Evolutionary conservation across 2,329 filamentous ascomycete species (phyloP).

Genomic region (Leptodontidium sp.): DNA sequence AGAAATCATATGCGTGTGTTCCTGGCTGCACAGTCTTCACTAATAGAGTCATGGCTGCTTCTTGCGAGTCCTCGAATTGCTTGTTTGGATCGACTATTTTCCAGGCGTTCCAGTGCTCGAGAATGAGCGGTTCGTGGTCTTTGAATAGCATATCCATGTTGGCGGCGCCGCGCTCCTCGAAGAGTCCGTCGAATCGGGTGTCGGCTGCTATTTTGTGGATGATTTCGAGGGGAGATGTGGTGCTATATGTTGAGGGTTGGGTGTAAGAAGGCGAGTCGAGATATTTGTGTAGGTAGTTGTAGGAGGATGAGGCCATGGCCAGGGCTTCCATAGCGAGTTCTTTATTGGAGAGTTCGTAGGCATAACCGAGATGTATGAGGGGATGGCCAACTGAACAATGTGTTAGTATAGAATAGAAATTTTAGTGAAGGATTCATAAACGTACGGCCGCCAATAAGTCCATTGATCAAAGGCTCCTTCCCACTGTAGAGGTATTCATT

Average conservation of each 20-base stretch:
- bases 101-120: slow-evolving; percentile 96
- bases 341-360: slow-evolving; percentile 84
- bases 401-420: slow-evolving; percentile 12
- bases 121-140: slow-evolving; percentile 71
- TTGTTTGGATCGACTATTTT: slow-evolving; percentile 71
- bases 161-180: slow-evolving; percentile 62
- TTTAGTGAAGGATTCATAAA: slow-evolving; percentile 29
- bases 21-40: slow-evolving; percentile 66
- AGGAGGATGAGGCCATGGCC: slow-evolving; percentile 67
- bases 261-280: slow-evolving; percentile 79
- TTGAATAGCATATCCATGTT: slow-evolving; percentile 75
- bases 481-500: slow-evolving; percentile 79
- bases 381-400: slow-evolving; percentile 78
- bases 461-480: slow-evolving; percentile 80
- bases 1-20: slow-evolving; percentile 79
- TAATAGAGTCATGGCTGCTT: slow-evolving; percentile 67
- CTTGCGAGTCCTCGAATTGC: slow-evolving; percentile 78
- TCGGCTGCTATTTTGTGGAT: slow-evolving; percentile 75
- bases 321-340: slow-evolving; percentile 92
- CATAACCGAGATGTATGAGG: slow-evolving; percentile 94
- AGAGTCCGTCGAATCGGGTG: slow-evolving; percentile 72
- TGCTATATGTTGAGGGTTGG: slow-evolving; percentile 65
- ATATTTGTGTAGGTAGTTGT: slow-evolving; percentile 69
- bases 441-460: slow-evolving; percentile 80
- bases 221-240: slow-evolving; percentile 72